Evolutionary conservation across 78 protist species (phyloP), one percentile per base, ranked within the genome.

Genomic region (Speleostelium caveatum): DNA sequence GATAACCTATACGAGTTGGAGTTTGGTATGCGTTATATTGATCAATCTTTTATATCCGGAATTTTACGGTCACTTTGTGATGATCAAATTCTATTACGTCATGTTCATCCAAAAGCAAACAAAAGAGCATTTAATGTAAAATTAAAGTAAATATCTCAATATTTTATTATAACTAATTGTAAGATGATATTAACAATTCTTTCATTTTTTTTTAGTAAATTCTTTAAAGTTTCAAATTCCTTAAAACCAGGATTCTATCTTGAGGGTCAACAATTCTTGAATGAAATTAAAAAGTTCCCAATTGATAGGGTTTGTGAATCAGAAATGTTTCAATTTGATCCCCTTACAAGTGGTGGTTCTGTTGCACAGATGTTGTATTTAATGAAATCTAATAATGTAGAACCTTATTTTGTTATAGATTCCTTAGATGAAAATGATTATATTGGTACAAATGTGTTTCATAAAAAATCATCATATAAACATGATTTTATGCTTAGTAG

Each of bases 271-370:
- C 7, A 22, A 16, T 72, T 72, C n/a, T 2, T 72, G 28, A 8
- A 33, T n/a, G 51, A 32, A 24, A 51, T 72, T 22, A 72, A 72
- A 53, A 45, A 72, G 0, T 17, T 21, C 7, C 66, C 78, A 24
- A 24, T 69, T 3, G 39, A n/a, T 8, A 69, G 14, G 21, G 21
- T 63, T 32, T 53, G 41, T 41, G 41, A 42, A 10, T 1, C 5
- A 24, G 36, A 68, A 68, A n/a, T 42, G 4, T 68, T 68, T 45
- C 26, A 68, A 26, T 72, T 51, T 33, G 78, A 72, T 51, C 78
- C 78, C 42, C 51, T 53, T n/a, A 72, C 63, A 17, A 45, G 78
- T 72, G 78, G 78, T 53, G 78, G 78, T 22, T 72, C 78, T 2
- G 78, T 72, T 1, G 22, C 65, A 2, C 21, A 45, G 21, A 51